A percentile compares a stretch with the other conserved stretches of the same genome.
These are phyloP conservation scores for Helicocarpus griseus DNA, from an alignment of 2,329 filamentous ascomycete genomes.

Conservation along the genomic window DNA sequence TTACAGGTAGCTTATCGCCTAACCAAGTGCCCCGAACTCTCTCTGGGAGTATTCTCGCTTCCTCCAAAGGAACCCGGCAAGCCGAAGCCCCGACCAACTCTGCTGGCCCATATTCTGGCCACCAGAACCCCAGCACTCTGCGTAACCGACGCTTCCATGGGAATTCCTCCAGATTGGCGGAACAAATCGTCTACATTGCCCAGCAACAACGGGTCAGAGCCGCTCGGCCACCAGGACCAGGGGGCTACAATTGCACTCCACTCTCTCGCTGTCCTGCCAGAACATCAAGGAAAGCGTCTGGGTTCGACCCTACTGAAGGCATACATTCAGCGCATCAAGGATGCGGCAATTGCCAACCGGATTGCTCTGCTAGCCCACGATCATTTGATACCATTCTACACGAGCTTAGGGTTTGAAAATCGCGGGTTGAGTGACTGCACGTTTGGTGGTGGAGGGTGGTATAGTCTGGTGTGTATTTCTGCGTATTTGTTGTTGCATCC, in stretches of 20 bases:
- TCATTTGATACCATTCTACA: constrained; percentile 64
- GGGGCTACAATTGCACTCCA: constrained; percentile 73
- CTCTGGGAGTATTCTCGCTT: constrained; percentile 66
- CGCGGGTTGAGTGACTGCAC: constrained; percentile 57
- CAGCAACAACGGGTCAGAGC: constrained; percentile 28
- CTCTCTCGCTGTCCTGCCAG: constrained; percentile 68
- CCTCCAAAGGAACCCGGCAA: constrained; percentile 42
- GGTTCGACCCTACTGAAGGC: constrained; percentile 64
- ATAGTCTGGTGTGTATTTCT: constrained; percentile 57
- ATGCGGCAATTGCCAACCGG: constrained; percentile 58
- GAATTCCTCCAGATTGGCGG: constrained; percentile 58
- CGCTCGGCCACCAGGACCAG: constrained; percentile 59
- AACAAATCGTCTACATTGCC: constrained; percentile 27
- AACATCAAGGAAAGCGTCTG: constrained; percentile 63
- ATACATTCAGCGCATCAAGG: constrained; percentile 67
- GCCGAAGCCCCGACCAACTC: constrained; percentile 51
- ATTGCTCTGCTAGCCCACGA: constrained; percentile 70
- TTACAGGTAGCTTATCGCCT: constrained; percentile 67
- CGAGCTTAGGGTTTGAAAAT: constrained; percentile 62
- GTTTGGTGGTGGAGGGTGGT: constrained; percentile 73
- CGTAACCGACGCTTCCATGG: constrained; percentile 71
- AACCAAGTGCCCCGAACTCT: constrained; percentile 62
- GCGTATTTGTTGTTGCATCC: neutral
- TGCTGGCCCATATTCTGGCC: constrained; percentile 69
- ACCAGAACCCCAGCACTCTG: constrained; percentile 56